Base-by-base conservation (phyloP, 177 flowering plant genomes). In the Telopea speciosissima region DNA sequence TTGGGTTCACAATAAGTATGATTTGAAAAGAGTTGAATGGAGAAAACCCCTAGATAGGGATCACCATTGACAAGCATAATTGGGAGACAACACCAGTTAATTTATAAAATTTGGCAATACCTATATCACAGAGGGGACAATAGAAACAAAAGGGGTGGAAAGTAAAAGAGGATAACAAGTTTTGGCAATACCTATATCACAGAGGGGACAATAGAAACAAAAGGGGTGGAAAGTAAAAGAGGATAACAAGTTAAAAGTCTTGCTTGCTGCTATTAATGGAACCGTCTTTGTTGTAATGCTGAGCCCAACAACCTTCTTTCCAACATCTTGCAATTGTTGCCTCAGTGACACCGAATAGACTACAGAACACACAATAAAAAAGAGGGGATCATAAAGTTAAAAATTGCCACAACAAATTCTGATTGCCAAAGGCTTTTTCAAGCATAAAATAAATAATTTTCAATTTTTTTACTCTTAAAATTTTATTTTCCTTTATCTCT, bases 261-360 rank as follows among this genome's bases (percentile, higher is more conserved):
- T 83, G 82, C 99, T n/a, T n/a, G n/a, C 97, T 95, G 85, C 68
- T 90, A 83, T 90, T 93, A 71, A 95, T 79, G 68, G 86, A 81
- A 67, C 98, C 97, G 73, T 95, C 99, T 82, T 90, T 93, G 83
- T 95, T 95, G 77, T 95, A 93, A 79, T 95, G 99, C 65, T 91
- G 97, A 0, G 96, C 61, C 98, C 97, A 75, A 93, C 91, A 79
- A 93, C 95, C 85, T 91, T 95, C 84, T 95, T 95, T 56, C 94
- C 96, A 62, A 86, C 83, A 79, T 95, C 98, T 84, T 91, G 98
- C 75, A 95, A 82, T 81, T 95, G 99, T 72, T 91, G 99, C 62
- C 97, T 87, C 78, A 95, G 68, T 66, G 97, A 90, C 68, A 90
- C 97, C 14, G 96, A 90, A 77, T 95, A 93, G 28, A 91, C 99